A percentile compares a stretch with the other conserved stretches of the same genome.
phyloP scores from a whole-genome alignment of 2,329 filamentous ascomycete genomes.

The Trichothecium sympodiale region DNA sequence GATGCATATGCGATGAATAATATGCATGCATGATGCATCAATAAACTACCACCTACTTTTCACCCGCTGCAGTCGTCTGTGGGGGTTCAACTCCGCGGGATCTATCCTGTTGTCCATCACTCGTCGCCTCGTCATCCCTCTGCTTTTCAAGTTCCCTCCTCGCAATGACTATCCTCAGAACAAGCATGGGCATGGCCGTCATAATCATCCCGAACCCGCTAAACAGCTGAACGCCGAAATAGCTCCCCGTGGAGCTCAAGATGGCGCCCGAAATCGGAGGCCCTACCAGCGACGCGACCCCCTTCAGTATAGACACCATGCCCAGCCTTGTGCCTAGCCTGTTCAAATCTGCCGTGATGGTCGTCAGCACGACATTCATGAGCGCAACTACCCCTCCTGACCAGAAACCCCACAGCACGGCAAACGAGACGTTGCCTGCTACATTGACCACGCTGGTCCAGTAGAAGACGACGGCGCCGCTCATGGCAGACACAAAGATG shows the following conservation, averaged over 20 bases:
- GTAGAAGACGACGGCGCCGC: conserved; percentile 22
- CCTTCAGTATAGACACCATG: conserved; percentile 26
- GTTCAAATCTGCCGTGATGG: conserved; percentile 26
- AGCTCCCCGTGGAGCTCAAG: conserved; percentile 10
- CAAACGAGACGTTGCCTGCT: conserved; percentile 27
- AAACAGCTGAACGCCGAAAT: conserved; percentile 14
- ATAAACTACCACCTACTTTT: no score
- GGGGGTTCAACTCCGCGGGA: no score
- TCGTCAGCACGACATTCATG: conserved; percentile 27
- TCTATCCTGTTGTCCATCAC: no score
- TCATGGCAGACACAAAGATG: conserved; percentile 20
- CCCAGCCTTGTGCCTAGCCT: conserved; percentile 32
- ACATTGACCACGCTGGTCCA: conserved; percentile 27
- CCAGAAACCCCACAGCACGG: conserved; percentile 34
- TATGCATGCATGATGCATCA: no score
- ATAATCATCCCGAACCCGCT: conserved; percentile 11
- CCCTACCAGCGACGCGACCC: conserved; percentile 22
- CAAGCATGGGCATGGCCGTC: conserved; percentile 9
- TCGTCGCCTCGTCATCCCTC: neutral
- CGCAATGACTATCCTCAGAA: conserved; percentile 8
- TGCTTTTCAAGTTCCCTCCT: conserved; percentile 2
- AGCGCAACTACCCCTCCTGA: conserved; percentile 32
- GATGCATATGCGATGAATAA: no score
- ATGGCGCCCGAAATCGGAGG: conserved; percentile 28
- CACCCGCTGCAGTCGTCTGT: no score